These are phyloP conservation scores for Domatiomyces globalis DNA, from an alignment of 2,329 filamentous ascomycete genomes.

Conservation along the genomic window DNA sequence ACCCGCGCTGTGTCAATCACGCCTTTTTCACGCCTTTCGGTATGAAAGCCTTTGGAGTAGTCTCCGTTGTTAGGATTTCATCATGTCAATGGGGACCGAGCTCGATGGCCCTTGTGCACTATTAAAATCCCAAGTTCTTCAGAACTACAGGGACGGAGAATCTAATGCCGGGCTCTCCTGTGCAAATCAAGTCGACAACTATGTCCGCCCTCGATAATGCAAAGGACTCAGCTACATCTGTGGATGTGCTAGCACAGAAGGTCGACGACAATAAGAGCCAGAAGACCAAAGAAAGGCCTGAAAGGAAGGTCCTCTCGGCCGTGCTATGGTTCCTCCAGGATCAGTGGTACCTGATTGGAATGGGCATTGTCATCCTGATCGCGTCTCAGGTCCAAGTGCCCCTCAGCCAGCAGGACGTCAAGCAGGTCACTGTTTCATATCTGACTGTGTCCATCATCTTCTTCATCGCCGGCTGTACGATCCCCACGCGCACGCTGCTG, in stretches of 20 bases:
- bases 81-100: not conserved
- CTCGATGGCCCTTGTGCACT: not conserved
- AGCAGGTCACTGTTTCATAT: conserved; percentile 45
- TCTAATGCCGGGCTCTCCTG: not conserved
- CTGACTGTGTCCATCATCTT: conserved; percentile 52
- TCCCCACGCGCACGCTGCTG: conserved; percentile 47
- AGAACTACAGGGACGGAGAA: not conserved
- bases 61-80: not conserved
- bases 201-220: not conserved
- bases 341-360: conserved; percentile 53
- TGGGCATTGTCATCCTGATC: conserved; percentile 39
- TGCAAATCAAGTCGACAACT: not conserved
- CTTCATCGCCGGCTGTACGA: conserved; percentile 55
- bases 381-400: conserved; percentile 43
- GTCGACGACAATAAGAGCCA: not conserved
- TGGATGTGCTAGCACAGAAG: not conserved
- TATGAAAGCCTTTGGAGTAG: not conserved
- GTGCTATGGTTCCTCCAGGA: conserved; percentile 27
- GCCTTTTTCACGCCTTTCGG: not conserved
- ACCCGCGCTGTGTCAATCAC: not conserved
- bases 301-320: conserved; percentile 1
- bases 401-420: conserved; percentile 38
- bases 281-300: not conserved
- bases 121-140: not conserved
- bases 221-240: too few species aligned